Base-by-base conservation (phyloP, 2,329 filamentous ascomycete species). In the Fusarium dimerum region DNA sequence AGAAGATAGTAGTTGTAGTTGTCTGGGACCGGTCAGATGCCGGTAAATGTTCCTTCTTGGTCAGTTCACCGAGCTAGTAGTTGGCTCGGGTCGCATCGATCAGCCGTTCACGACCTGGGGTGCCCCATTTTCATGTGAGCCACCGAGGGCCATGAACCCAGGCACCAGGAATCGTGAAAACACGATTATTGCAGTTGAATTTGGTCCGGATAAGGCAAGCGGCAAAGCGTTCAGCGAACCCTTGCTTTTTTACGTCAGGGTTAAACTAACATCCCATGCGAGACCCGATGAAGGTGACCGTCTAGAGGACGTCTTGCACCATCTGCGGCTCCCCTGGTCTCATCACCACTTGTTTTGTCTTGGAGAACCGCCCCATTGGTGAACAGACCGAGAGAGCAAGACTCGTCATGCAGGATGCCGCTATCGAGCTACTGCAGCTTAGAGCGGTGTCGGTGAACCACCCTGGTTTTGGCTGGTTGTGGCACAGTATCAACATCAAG, bases 401-500 rank as follows among this genome's bases (percentile, higher is more conserved):
- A 54, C 55, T 47, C 48, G 46, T 46, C 55, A 62, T 66, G 62
- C 62, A 63, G 45, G 34, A 54, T 61, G 63, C 63, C 60, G 61
- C 61, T 60, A 66, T 66, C 55, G 58, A 66, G 50, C 57, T 60
- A 15, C 32, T 36, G 32, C 32, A 36, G 63, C 63, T 60, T 49
- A 56, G 54, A 62, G 61, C 63, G 61, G 63, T 65, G 63, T 65
- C 63, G 63, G 63, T 65, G 63, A 66, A 62, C 56, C 58, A 60
- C 56, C 59, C 63, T 52, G 43, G 59, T 57, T 60, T 59, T 63
- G 48, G 63, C 54, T 56, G 54, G 47, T 52, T 62, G 58, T 59
- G 59, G 55, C 63, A 63, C 63, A 66, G 59, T 66, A 63, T 56
- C 47, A 58, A 55, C 60, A 63, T 57, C 52, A 50, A 47, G 56